phyloP scores from a whole-genome alignment of 2,329 filamentous ascomycete genomes.

The Sporothrix luriei region DNA sequence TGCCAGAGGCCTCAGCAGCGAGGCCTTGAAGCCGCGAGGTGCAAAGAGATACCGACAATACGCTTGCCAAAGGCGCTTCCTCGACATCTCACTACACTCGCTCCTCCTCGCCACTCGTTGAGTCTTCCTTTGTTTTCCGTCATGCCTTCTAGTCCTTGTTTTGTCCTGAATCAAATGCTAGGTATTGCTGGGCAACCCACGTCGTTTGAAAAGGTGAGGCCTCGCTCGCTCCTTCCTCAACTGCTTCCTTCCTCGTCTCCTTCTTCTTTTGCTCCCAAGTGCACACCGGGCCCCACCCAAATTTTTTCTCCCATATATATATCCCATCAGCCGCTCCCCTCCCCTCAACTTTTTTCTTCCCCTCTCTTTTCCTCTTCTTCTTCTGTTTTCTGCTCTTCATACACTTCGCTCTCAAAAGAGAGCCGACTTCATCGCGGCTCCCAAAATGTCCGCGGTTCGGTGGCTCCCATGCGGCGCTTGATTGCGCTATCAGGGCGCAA shows the following conservation, averaged over 20 bases:
- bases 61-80: too few species aligned
- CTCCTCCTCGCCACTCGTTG: too few species aligned
- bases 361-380: not conserved
- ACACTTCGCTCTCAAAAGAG: not conserved
- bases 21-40: too few species aligned
- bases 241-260: not conserved
- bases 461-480: too few species aligned
- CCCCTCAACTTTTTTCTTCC: too few species aligned
- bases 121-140: not conserved
- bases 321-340: not conserved
- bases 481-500: too few species aligned
- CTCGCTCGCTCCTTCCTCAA: conserved; percentile 20
- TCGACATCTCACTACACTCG: too few species aligned
- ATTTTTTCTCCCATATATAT: not conserved
- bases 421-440: not conserved
- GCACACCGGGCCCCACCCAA: not conserved
- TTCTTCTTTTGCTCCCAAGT: not conserved
- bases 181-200: not conserved
- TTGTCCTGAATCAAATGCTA: not conserved
- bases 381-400: not conserved
- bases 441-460: too few species aligned
- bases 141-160: not conserved
- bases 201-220: not conserved
- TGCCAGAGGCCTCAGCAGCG: too few species aligned
- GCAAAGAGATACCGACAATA: too few species aligned